Evolutionary conservation across 371 early-diverging fungal species (phyloP), one percentile per base, ranked within the genome.

Genomic region (Rhizomucor miehei): DNA sequence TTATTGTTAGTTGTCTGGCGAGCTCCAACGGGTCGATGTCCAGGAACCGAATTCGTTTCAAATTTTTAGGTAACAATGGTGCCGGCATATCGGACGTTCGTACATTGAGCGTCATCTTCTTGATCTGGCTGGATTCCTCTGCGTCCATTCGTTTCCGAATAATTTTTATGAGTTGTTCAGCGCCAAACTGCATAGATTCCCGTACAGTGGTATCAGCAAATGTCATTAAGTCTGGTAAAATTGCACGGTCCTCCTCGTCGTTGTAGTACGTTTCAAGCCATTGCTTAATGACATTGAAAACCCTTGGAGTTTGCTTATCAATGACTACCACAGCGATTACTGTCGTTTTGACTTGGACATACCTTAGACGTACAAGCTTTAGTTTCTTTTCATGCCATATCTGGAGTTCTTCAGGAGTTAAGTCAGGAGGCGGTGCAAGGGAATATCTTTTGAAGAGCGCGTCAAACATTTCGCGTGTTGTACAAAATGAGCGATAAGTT

Each of bases 201-300:
- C 81, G 79, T 76, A 94, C 87, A 9, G 76, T 77, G 14, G 84
- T 86, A 25, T 81, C 75, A 3, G 91, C 87, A 68, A 95, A 95
- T 20, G 86, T 74, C 40, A 81, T 77, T 16, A 94, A 73, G 55
- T 68, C 72, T 19, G 88, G 82, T 36, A 95, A 67, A 16, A 85
- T 80, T 3, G 37, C 65, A 14, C 67, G 56, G 48, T 88, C 89
- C 54, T 87, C 81, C 57, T 87, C 87, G 56, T 94, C 93, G 13
- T 87, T 73, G 75, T 88, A 94, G 63, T 88, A 88, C 45, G 77
- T 76, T 57, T 95, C 95, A 6, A 97, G 74, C 98, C 98, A 97
- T 9, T 82, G 80, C 59, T 94, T 93, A 64, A 94, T 86, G 9
- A 94, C 84, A 63, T 93, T 94, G 67, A 87, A 90, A 2, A 97